Percentiles rank a stretch among this genome's conserved stretches.
Conservation (phyloP, 257 asterid genomes). For the Solanum infundibuliforme region DNA sequence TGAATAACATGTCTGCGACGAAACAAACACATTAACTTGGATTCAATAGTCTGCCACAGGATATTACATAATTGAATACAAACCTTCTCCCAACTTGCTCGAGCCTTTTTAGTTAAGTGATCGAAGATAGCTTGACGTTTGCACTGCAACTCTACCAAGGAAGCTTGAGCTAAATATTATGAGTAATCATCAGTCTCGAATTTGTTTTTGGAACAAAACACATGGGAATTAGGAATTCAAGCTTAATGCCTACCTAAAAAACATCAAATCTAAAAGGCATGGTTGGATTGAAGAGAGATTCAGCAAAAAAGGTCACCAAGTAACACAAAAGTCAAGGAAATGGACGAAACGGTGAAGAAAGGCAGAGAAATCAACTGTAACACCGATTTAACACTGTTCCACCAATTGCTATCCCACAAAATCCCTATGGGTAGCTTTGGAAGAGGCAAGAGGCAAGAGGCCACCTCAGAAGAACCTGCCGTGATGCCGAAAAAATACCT, state of each 20-base stretch:
- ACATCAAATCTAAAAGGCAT: not conserved
- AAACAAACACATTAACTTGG: not conserved
- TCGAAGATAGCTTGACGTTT: not conserved
- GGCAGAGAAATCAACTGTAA: not conserved
- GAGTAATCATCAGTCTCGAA: not conserved
- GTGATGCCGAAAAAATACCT: not conserved
- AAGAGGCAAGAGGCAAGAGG: not conserved
- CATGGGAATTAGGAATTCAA: not conserved
- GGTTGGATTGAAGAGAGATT: not conserved
- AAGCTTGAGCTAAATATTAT: not conserved
- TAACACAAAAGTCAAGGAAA: not conserved
- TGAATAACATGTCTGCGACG: not conserved
- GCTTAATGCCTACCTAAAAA: not conserved
- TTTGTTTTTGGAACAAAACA: not conserved
- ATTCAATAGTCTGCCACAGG: not conserved
- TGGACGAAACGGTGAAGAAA: not conserved
- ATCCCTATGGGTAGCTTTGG: not conserved
- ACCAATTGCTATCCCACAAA: not conserved
- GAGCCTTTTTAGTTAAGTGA: not conserved
- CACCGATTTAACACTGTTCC: not conserved
- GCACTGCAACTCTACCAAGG: not conserved
- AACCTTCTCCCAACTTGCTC: not conserved
- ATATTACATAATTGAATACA: not conserved
- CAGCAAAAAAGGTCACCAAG: not conserved
- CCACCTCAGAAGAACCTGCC: not conserved